Evolutionary conservation across 106 monocot species (phyloP), one percentile per base, ranked within the genome.

Genomic region (Dendrobium officinale): DNA sequence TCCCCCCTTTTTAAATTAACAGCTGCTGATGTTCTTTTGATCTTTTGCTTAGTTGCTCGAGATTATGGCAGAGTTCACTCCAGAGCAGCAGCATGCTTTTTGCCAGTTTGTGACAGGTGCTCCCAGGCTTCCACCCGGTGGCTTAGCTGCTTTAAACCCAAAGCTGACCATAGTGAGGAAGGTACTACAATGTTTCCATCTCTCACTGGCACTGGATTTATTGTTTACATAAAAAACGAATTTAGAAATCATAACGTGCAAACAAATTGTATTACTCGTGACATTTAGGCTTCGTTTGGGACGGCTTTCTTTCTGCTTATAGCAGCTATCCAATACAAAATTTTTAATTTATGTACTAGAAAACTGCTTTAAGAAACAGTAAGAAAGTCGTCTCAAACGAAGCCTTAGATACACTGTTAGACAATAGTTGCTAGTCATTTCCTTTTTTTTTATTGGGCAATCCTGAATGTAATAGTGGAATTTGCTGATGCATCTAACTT

Each of bases 81-180:
- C 88, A 49, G 95, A 93, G 81, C 98, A 93, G 83, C 98, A 93
- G 75, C 89, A 90, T 83, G 87, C 91, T 24, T 99, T 99, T 78
- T 95, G 95, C 68, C 95, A 89, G 42, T 99, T 99, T 87, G 98
- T 99, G 2, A 99, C 98, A 18, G 98, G 98, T 56, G 93, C 98
- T 72, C 93, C 98, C 45, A 82, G 95, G 51, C 95, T 99, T 81
- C 93, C 98, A 27, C 92, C 87, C 68, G 98, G 98, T 81, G 95
- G 98, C 75, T 81, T 99, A 40, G 93, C 98, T 78, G 92, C 88
- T 64, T 79, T 99, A 27, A 95, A 91, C 73, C 98, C 98, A 37
- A 99, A 99, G 67, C 68, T 99, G 27, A 99, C 98, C 1, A 95
- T 99, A 33, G 98, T 99, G 59, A 91, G 92, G 79, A 99, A 99